Evolutionary conservation across 306 rosid species (phyloP).

Genomic region (Sophora flavescens): DNA sequence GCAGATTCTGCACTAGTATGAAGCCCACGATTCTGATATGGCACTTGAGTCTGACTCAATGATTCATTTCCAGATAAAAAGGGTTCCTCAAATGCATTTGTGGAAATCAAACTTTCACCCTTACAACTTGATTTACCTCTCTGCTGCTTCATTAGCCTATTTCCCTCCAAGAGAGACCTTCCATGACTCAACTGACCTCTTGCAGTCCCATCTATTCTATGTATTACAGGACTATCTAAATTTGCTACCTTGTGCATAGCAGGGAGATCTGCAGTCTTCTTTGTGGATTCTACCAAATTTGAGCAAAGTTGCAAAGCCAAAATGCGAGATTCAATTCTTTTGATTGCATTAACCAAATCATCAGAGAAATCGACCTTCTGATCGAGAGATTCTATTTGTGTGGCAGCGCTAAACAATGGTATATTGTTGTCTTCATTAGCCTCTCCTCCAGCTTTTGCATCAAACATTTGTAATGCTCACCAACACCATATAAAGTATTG

Average conservation of each 20-base stretch:
- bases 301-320: conserved; percentile 61
- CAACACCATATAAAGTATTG: conserved; percentile 26
- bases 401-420: conserved; percentile 29
- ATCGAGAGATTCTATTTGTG: conserved; percentile 39
- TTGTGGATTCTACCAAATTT: conserved; percentile 25
- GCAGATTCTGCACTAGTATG: conserved; percentile 3
- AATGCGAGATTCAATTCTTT: conserved; percentile 69
- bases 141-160: conserved; percentile 36
- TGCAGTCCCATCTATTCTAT: conserved; percentile 23
- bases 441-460: conserved; percentile 25
- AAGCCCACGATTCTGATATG: conserved; percentile 24
- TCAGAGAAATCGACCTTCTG: conserved; percentile 53
- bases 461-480: conserved; percentile 28
- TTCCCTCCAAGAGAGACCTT: conserved; percentile 33
- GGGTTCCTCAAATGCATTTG: conserved; percentile 33
- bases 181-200: conserved; percentile 15
- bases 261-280: conserved; percentile 32
- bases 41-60: conserved; percentile 39
- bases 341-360: conserved; percentile 57
- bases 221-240: conserved; percentile 14
- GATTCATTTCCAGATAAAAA: conserved; percentile 23
- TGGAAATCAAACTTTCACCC: conserved; percentile 35
- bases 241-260: conserved; percentile 17
- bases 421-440: conserved; percentile 32
- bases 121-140: conserved; percentile 34